phyloP scores from a whole-genome alignment of 345 rosid genomes.

The Anastatica hierochuntica region DNA sequence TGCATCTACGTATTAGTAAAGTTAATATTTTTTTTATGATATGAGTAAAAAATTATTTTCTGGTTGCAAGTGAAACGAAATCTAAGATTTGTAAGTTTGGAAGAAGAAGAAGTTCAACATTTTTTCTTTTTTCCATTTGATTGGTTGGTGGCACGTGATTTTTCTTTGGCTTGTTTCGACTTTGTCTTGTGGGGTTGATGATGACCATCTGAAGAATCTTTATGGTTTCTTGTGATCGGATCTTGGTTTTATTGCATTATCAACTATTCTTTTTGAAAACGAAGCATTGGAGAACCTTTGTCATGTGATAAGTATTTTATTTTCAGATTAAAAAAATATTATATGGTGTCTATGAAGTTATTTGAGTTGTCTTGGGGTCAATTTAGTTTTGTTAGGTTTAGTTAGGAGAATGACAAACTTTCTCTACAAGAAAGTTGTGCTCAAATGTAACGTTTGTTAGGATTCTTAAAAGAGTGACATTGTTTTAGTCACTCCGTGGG shows the following conservation, averaged over 20 bases:
- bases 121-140: no score
- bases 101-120: no score
- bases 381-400: neutral
- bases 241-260: constrained; percentile 6
- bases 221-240: constrained; percentile 14
- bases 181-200: no score
- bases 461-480: neutral
- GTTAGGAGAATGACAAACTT: neutral
- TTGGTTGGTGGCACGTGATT: constrained; percentile 14
- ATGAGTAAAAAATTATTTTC: no score
- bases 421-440: no score
- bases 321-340: neutral
- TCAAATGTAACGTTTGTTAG: neutral
- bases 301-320: constrained; percentile 1
- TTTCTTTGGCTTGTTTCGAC: constrained; percentile 8
- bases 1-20: no score
- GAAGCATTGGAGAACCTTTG: neutral
- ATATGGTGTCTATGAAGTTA: neutral
- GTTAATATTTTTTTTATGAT: no score
- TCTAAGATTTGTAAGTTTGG: constrained; percentile 3
- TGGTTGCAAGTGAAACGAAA: neutral
- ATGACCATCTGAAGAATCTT: neutral
- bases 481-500: neutral
- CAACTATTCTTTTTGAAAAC: neutral
- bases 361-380: neutral